phyloP scores from a whole-genome alignment of 75 land plant genomes.

The Chamaecyparis obtusa region DNA sequence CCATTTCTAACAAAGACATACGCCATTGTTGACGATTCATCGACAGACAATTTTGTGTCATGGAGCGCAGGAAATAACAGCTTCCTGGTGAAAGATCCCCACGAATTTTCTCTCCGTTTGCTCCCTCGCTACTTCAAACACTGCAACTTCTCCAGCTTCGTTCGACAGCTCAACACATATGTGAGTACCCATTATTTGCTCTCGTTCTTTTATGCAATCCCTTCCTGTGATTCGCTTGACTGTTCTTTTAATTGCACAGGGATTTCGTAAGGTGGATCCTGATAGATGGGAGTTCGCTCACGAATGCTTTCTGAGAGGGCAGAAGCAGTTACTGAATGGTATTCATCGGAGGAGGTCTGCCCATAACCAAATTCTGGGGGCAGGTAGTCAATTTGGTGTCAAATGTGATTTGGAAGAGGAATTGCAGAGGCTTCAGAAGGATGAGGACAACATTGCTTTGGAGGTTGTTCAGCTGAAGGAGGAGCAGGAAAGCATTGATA shows the following conservation, averaged over 20 bases:
- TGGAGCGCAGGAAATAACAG: constrained; percentile 16
- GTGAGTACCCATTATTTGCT: constrained; percentile 4
- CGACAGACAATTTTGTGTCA: constrained; percentile 12
- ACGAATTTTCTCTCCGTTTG: background rate
- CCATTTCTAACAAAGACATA: constrained; percentile 21
- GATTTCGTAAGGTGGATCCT: constrained; percentile 68
- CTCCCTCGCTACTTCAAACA: constrained; percentile 26
- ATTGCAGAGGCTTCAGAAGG: constrained; percentile 38
- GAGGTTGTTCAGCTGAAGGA: constrained; percentile 39
- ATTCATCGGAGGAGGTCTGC: constrained; percentile 28
- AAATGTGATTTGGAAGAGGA: constrained; percentile 28
- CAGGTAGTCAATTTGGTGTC: background rate
- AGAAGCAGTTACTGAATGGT: constrained; percentile 37
- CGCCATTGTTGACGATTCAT: constrained; percentile 18
- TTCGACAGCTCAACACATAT: constrained; percentile 27
- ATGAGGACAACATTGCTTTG: constrained; percentile 28
- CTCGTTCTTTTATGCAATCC: background rate
- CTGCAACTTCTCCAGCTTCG: constrained; percentile 25
- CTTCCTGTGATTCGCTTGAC: background rate
- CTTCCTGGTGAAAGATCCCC: constrained; percentile 16
- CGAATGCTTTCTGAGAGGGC: constrained; percentile 59
- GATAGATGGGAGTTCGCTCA: constrained; percentile 79
- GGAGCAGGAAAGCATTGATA: constrained; percentile 41
- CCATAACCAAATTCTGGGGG: background rate
- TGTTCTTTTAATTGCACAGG: constrained; percentile 26